Percentiles rank a stretch among this genome's conserved stretches.
phyloP scores from a whole-genome alignment of 352 stramenopile genomes.

The Globisporangium iwayamae region DNA sequence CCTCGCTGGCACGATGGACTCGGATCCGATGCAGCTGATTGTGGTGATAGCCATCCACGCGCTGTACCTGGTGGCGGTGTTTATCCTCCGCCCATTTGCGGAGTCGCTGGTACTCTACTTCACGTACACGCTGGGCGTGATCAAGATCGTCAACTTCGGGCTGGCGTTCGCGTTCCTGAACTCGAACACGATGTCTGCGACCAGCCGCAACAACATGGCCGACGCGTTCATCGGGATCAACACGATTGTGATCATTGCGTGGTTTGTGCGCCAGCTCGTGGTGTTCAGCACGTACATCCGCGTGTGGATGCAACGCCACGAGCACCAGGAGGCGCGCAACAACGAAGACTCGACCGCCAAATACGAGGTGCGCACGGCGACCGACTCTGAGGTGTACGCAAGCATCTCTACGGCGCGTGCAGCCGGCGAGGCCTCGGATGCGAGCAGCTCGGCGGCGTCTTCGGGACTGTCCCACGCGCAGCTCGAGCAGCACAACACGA shows the following conservation, averaged over 20 bases:
- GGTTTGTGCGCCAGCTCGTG: conserved; percentile 57
- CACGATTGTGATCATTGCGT: conserved; percentile 48
- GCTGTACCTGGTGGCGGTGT: conserved; percentile 48
- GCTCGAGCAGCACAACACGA: conserved; percentile 13
- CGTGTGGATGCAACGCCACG: conserved; percentile 47
- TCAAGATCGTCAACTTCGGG: conserved; percentile 61
- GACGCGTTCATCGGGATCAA: conserved; percentile 68
- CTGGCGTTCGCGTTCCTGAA: conserved; percentile 59
- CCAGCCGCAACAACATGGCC: conserved; percentile 29
- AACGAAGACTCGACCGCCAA: conserved; percentile 23
- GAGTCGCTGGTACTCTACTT: conserved; percentile 35
- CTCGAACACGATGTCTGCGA: conserved; percentile 42
- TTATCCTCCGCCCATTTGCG: conserved; percentile 33
- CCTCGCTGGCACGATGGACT: conserved; percentile 46
- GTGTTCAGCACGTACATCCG: conserved; percentile 56
- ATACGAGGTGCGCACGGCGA: conserved; percentile 31
- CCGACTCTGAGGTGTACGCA: conserved; percentile 42
- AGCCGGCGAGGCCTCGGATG: conserved; percentile 12
- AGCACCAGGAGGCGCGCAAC: conserved; percentile 27
- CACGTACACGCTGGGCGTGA: conserved; percentile 38
- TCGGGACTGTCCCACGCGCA: conserved; percentile 15
- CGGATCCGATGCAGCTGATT: conserved; percentile 53
- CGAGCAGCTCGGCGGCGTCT: conserved; percentile 5
- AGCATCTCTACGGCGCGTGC: conserved; percentile 31
- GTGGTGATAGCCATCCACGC: conserved; percentile 50